These are phyloP conservation scores for Blastobotrys mokoenaii DNA, from an alignment of 805 yeast species.

Conservation along the genomic window DNA sequence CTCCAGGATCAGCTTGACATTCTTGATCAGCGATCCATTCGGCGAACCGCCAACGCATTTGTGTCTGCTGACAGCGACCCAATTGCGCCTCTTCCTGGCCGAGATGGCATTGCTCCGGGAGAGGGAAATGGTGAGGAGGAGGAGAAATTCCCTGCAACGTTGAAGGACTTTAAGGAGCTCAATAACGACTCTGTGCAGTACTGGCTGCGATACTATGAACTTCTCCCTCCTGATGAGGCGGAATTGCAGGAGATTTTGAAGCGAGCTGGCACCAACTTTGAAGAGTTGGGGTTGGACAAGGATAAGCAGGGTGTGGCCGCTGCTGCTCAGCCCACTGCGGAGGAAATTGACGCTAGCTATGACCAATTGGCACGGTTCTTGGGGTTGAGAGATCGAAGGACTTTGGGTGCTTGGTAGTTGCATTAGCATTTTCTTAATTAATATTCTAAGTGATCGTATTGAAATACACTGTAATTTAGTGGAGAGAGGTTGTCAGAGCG, in stretches of 20 bases:
- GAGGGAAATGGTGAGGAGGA: conserved; percentile 10
- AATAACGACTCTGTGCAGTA: conserved; percentile 39
- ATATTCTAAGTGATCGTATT: too few relatives aligned
- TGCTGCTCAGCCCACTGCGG: conserved; percentile 31
- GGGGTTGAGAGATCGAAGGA: conserved; percentile 53
- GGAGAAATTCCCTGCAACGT: conserved; percentile 46
- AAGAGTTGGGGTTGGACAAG: conserved; percentile 33
- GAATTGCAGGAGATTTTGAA: conserved; percentile 47
- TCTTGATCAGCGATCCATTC: conserved; percentile 63
- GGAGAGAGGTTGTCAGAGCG: too few relatives aligned
- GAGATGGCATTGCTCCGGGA: conserved; percentile 65
- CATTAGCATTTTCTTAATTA: too few relatives aligned
- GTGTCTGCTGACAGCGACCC: conserved; percentile 34
- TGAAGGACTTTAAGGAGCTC: conserved; percentile 43
- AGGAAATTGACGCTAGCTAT: conserved; percentile 45
- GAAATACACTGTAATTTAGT: too few relatives aligned
- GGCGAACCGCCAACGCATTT: conserved; percentile 59
- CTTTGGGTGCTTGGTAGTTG: conserved; percentile 40
- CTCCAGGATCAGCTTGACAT: conserved; percentile 78
- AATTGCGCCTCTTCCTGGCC: conserved; percentile 64
- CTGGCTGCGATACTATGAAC: conserved; percentile 66
- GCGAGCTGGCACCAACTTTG: conserved; percentile 23
- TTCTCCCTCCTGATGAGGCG: conserved; percentile 54
- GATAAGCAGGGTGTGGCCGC: conserved; percentile 23
- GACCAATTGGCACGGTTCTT: conserved; percentile 61